phyloP scores from a whole-genome alignment of 805 yeast species.

The Wickerhamiella azyma region DNA sequence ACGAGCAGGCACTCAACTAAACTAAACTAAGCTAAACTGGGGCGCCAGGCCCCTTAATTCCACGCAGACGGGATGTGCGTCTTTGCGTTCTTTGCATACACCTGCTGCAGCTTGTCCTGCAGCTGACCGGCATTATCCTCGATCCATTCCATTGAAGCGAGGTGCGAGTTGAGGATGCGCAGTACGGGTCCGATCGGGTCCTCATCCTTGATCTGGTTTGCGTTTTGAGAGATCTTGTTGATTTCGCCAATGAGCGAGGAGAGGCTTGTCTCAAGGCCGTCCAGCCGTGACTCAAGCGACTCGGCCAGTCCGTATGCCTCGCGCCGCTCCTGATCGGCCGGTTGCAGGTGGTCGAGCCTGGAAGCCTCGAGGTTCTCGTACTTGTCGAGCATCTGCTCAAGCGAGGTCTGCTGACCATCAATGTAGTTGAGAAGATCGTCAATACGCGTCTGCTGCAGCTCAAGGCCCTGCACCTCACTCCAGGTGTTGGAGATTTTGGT shows the following conservation, averaged over 20 bases:
- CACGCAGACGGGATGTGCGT: constrained; percentile 7
- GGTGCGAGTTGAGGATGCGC: constrained; percentile 69
- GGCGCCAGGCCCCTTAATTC: neutral
- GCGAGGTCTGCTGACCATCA: constrained; percentile 82
- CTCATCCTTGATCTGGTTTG: constrained; percentile 46
- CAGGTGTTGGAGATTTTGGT: constrained; percentile 69
- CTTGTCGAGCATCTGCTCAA: constrained; percentile 66
- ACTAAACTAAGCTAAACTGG: neutral
- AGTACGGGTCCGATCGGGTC: constrained; percentile 41
- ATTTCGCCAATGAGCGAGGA: constrained; percentile 21
- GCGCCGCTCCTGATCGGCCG: constrained; percentile 69
- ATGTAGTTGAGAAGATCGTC: constrained; percentile 80
- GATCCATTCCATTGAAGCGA: constrained; percentile 79
- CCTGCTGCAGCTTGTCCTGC: constrained; percentile 44
- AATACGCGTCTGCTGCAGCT: constrained; percentile 67
- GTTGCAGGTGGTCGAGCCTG: constrained; percentile 24
- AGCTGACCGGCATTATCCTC: constrained; percentile 59
- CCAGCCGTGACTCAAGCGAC: constrained; percentile 66
- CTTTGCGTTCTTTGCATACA: constrained; percentile 11
- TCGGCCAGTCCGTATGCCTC: constrained; percentile 83
- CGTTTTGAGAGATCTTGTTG: constrained; percentile 51
- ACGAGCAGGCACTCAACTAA: too few species aligned
- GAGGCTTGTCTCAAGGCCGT: constrained; percentile 56
- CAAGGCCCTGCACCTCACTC: constrained; percentile 67
- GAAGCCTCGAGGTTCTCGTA: constrained; percentile 41